Percentiles rank a stretch among this genome's conserved stretches.
These are phyloP conservation scores for Misopates orontium DNA, from an alignment of 257 asterid species.

Conservation along the genomic window DNA sequence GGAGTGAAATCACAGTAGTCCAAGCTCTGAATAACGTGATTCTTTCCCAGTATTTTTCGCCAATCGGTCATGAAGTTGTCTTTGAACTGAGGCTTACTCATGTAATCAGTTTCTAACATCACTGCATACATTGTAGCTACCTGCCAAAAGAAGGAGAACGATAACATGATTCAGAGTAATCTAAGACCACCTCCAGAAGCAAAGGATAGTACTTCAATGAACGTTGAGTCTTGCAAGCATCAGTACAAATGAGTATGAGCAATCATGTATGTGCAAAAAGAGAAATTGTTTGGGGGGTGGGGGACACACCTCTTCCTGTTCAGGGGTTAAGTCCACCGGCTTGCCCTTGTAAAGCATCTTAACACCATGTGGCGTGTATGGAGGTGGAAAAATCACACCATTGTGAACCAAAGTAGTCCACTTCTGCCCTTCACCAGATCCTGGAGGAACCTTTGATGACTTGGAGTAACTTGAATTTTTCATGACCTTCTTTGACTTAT, in stretches of 20 bases:
- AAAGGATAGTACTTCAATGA: not conserved
- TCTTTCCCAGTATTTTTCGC: slow-evolving; percentile 87
- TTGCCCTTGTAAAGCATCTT: slow-evolving; percentile 89
- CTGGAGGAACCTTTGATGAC: slow-evolving; percentile 77
- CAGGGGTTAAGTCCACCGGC: slow-evolving; percentile 75
- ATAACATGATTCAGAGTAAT: slow-evolving; percentile 9
- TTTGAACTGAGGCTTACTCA: slow-evolving; percentile 77
- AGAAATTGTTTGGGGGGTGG: slow-evolving; percentile 8
- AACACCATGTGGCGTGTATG: slow-evolving; percentile 92
- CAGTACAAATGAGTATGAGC: not conserved
- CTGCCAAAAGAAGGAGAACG: slow-evolving; percentile 42
- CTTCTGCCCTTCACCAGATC: slow-evolving; percentile 98
- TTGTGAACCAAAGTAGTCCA: slow-evolving; percentile 94
- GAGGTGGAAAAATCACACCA: slow-evolving; percentile 96
- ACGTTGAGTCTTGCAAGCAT: slow-evolving; percentile 14
- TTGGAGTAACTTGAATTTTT: slow-evolving; percentile 64
- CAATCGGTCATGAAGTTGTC: slow-evolving; percentile 92
- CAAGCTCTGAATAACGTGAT: slow-evolving; percentile 79
- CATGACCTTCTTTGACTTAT: slow-evolving; percentile 52
- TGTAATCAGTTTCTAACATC: slow-evolving; percentile 91
- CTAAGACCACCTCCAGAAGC: slow-evolving; percentile 10
- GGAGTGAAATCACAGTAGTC: slow-evolving; percentile 87
- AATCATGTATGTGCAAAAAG: not conserved
- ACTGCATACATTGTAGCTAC: slow-evolving; percentile 95
- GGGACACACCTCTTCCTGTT: slow-evolving; percentile 88